Evolutionary conservation across 2,329 filamentous ascomycete species (phyloP), one percentile per base, ranked within the genome.

Genomic region (Xylariaceae sp.): DNA sequence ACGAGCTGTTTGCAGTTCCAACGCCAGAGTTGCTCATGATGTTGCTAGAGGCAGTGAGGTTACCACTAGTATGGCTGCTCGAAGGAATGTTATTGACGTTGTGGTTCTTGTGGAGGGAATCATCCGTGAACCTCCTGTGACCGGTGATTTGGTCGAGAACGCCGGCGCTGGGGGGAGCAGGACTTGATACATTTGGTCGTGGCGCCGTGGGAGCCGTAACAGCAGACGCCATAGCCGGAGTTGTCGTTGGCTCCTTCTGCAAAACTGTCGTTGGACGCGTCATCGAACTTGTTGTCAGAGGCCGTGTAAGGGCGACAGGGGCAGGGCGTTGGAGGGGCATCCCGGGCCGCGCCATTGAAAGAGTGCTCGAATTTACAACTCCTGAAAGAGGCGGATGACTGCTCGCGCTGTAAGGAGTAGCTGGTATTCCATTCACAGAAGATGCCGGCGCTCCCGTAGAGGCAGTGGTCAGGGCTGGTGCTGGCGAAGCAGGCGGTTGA

Each of bases 71-170:
- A 45, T 49, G 15, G 41, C 15, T 53, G 23, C 23, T 18, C 7
- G 39, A 50, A 45, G 18, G 18, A 37, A 13, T 51, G 4, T 49
- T 53, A 48, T 50, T 59, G 51, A 39, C 10, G 41, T 47, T 34
- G 45, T 61, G 55, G 23, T 23, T 55, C 47, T 60, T 63, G 7
- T 59, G 51, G 34, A 53, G 58, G 17, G 55, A 13, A n/a, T 66
- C 64, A 41, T 64, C 64, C 10, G 60, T 50, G 13, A 58, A 61
- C 41, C 63, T 65, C 52, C 62, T 64, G 41, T 67, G 67, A 34
- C 66, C 63, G n/a, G 65, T 66, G 30, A 70, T 70, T 51, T 69
- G 67, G 56, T 70, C 66, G 30, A 70, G 61, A 11, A 67, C 68
- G 8, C 68, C 68, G 10, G 68, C 68, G 44, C 68, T 70, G 4